These are phyloP conservation scores for Pleodorina starrii DNA, from an alignment of 139 green algal genomes.

Conservation along the genomic window DNA sequence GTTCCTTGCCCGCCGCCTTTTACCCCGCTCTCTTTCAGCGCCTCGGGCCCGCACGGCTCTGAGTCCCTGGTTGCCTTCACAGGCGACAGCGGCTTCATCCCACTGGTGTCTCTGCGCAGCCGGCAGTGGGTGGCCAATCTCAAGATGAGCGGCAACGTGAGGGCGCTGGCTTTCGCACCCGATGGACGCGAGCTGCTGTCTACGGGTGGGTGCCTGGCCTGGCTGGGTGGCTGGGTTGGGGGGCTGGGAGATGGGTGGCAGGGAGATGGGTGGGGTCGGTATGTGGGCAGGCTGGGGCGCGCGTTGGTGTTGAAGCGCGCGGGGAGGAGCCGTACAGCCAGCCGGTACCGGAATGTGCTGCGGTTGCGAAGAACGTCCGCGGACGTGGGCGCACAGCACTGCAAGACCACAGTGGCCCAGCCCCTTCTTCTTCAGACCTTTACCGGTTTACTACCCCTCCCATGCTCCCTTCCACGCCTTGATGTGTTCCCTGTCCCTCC, in stretches of 20 bases:
- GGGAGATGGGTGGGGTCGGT: too few relatives aligned
- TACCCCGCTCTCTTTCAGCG: background rate
- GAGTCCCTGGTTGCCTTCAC: constrained; percentile 84
- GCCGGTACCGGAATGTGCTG: too few relatives aligned
- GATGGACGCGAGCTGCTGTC: constrained; percentile 83
- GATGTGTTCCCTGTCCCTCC: background rate
- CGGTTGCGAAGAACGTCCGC: too few relatives aligned
- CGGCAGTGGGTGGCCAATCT: constrained; percentile 82
- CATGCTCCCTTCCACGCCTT: background rate
- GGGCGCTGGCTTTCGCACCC: constrained; percentile 79
- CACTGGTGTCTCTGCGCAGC: constrained; percentile 83
- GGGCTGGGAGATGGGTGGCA: background rate
- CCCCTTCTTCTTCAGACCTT: too few relatives aligned
- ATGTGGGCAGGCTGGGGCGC: too few relatives aligned
- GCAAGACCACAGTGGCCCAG: too few relatives aligned
- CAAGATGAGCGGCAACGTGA: constrained; percentile 89
- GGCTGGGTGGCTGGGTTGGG: background rate
- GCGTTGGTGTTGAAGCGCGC: too few relatives aligned
- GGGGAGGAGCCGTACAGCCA: too few relatives aligned
- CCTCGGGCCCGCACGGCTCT: background rate
- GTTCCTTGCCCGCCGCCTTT: background rate
- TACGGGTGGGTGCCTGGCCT: constrained; percentile 66
- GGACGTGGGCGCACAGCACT: too few relatives aligned
- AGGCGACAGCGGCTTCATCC: constrained; percentile 75
- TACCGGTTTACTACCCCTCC: too few relatives aligned